Evolutionary conservation across 805 yeast genomes (phyloP), one percentile per base, ranked within the genome.

Genomic region (Candida manassasensis): DNA sequence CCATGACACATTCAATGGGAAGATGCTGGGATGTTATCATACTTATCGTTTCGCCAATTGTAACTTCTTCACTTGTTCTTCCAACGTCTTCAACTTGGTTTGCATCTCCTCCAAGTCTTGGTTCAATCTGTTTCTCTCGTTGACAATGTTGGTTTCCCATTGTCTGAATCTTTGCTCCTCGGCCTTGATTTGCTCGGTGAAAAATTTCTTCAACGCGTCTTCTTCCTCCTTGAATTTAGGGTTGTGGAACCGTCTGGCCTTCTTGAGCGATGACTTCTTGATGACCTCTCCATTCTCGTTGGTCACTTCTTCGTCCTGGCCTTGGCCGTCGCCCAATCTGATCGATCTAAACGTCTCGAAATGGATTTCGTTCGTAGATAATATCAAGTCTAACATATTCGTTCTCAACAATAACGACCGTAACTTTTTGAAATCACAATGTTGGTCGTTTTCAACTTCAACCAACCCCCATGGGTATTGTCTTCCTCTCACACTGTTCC

Each of bases 91-190:
- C 52, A 82, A 77, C 58, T 83, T 81, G 39, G 74, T 62, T 61
- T 88, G 96, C 64, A 89, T 77, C 49, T 84, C 87, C 52, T 90
- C 96, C 52, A 93, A 74, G 62, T 93, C 98, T 61, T 83, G 84
- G 66, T 93, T 93, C 57, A 93, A 74, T 60, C 95, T 78, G 63
- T 88, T 85, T 67, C 96, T 84, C 68, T 93, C 97, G 49, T 86
- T 87, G 48, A 88, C 93, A 49, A 93, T 86, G 57, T 93, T 90
- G 50, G 88, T 85, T 67, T 89, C 97, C 98, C 99, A 93, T 70
- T 90, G 96, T 71, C 94, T 85, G 63, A 93, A 93, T 57, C 98
- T 77, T 53, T 87, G 94, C 55, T 93, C 98, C 67, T 93, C 98
- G 32, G 84, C 84, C 67, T 90, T 89, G 41, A 93, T 72, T 69